Evolutionary conservation across 2,329 filamentous ascomycete genomes (phyloP).

Genomic region (Xylariaceae sp.): DNA sequence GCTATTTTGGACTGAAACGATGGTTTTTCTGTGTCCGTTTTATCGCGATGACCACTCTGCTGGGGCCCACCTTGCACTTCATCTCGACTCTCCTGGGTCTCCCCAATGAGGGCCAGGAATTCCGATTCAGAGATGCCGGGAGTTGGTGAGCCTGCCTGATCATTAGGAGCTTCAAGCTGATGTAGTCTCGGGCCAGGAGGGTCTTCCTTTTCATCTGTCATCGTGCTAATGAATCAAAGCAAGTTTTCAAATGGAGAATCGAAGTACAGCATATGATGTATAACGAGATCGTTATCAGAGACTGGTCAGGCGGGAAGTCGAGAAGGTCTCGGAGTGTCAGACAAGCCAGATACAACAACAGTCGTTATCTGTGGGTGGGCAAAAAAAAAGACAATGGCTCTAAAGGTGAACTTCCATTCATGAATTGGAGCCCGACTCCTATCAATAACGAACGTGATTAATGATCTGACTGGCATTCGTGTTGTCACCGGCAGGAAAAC

Average conservation of each 20-base stretch:
- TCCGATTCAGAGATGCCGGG: slow-evolving; percentile 8
- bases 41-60: not conserved
- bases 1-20: not conserved
- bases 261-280: not conserved
- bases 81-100: slow-evolving; percentile 11
- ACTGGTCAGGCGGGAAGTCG: no score
- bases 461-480: not conserved
- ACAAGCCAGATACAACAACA: no score
- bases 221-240: not conserved
- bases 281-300: no score
- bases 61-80: not conserved
- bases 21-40: not conserved
- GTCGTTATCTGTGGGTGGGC: not conserved
- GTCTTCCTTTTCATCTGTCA: slow-evolving; percentile 1
- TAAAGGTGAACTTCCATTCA: no score
- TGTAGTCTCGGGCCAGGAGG: not conserved
- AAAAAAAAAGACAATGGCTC: not conserved
- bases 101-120: slow-evolving; percentile 11
- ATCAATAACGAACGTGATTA: not conserved
- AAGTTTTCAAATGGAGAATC: not conserved
- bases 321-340: no score
- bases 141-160: slow-evolving; percentile 2
- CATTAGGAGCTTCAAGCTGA: not conserved
- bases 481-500: not conserved
- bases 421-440: no score